Percentiles rank a stretch among this genome's conserved stretches.
Evolutionary conservation across 2,329 filamentous ascomycete species (phyloP).

Genomic region (Cladorrhinum sp.): DNA sequence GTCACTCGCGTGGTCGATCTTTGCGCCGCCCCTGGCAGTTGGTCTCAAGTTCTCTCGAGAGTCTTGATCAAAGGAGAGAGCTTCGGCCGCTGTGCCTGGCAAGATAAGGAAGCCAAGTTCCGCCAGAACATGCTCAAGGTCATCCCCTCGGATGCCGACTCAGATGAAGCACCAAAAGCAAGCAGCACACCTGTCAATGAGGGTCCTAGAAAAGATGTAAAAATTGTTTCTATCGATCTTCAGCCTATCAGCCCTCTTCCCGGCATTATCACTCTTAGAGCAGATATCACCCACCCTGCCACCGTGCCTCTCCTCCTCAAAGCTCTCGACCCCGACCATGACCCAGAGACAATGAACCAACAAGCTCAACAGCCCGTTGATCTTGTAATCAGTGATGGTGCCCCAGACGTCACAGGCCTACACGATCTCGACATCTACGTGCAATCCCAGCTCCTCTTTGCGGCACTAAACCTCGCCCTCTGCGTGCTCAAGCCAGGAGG

Average conservation of each 20-base stretch:
- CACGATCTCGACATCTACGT: slow-evolving; percentile 99
- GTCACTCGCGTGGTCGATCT: slow-evolving; percentile 93
- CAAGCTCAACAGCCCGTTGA: slow-evolving; percentile 77
- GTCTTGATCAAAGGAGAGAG: slow-evolving; percentile 91
- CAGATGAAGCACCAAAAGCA: slow-evolving; percentile 8
- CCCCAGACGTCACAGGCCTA: slow-evolving; percentile 91
- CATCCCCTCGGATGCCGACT: slow-evolving; percentile 36
- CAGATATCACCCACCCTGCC: slow-evolving; percentile 95
- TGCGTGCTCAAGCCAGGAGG: slow-evolving; percentile 90
- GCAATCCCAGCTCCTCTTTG: slow-evolving; percentile 91
- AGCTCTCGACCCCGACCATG: slow-evolving; percentile 73
- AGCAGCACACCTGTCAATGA: slow-evolving; percentile 19
- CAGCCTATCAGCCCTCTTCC: slow-evolving; percentile 94
- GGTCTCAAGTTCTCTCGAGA: slow-evolving; percentile 93
- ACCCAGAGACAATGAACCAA: slow-evolving; percentile 43
- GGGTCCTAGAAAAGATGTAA: slow-evolving; percentile 65
- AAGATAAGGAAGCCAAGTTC: slow-evolving; percentile 72
- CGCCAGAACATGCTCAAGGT: slow-evolving; percentile 58
- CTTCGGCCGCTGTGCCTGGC: slow-evolving; percentile 82
- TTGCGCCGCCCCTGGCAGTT: slow-evolving; percentile 92
- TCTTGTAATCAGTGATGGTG: slow-evolving; percentile 90
- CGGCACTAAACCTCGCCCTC: slow-evolving; percentile 86
- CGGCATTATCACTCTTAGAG: slow-evolving; percentile 86
- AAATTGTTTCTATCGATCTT: slow-evolving; percentile 92
- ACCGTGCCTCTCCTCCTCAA: slow-evolving; percentile 86